Evolutionary conservation across 2,329 filamentous ascomycete genomes (phyloP).

Genomic region (Botrytis galanthina): DNA sequence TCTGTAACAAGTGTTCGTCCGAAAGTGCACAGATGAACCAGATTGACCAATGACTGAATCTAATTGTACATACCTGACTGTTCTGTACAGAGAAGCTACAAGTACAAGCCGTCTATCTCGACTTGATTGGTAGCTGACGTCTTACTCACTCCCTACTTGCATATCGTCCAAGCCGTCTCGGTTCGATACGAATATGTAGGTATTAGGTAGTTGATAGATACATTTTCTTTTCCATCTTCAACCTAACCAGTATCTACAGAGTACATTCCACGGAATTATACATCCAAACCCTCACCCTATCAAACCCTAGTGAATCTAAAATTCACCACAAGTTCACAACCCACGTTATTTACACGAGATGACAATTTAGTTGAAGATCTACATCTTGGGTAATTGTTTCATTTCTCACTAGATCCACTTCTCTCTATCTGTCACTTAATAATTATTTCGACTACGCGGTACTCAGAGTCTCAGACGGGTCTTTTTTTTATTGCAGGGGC

Average conservation of each 20-base stretch:
- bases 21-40: slow-evolving; percentile 11
- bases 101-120: not conserved
- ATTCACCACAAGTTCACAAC: not conserved
- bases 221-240: not conserved
- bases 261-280: not conserved
- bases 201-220: not conserved
- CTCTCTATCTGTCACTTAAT: not conserved
- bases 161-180: not conserved
- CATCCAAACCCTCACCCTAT: not conserved
- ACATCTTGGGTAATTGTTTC: slow-evolving; percentile 17
- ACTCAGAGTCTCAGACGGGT: not conserved
- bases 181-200: not conserved
- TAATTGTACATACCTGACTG: not conserved
- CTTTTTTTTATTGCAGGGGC: not conserved
- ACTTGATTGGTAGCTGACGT: not conserved
- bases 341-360: not conserved
- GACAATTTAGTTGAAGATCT: slow-evolving; percentile 6
- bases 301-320: not conserved
- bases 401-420: slow-evolving; percentile 11
- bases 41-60: not conserved
- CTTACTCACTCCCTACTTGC: not conserved
- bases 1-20: not conserved
- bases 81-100: not conserved
- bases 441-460: not conserved
- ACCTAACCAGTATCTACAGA: not conserved